Base-by-base conservation (phyloP, 768 basidiomycete species). In the Psilocybe tampanensis region DNA sequence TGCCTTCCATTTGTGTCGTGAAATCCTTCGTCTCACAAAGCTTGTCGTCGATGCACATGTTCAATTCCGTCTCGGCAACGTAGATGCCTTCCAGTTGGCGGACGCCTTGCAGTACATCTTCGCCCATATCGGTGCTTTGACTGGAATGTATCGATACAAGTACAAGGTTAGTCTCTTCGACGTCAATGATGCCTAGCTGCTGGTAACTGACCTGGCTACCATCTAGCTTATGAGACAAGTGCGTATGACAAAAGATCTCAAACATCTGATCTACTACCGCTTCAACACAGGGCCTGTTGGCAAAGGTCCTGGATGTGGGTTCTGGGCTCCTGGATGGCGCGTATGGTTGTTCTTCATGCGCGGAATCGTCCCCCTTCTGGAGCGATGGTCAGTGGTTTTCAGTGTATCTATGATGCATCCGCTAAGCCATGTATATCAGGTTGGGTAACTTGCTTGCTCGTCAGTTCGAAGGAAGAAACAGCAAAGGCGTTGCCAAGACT, bases 341-440 rank as follows among this genome's bases (percentile, higher is more conserved):
- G 97, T 99, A 18, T 99, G 97, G 97, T 75, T 99, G 54, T 99
- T 98, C 80, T 99, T 99, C 82, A 92, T 99, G 88, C 88, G 97
- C 55, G 97, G 97, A 54, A 98, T 99, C 64, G 96, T 98, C 0
- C 97, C 97, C 11, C 84, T 99, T 17, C 84, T 99, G 12, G 96
- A 99, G 73, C 80, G 96, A 74, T 99, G 97, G 96, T 85, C 42
- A 43, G 77, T 72, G 7, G 18, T 21, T 21, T 23, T 54, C 15
- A 32, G n/a, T 43, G 32, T 56, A 21, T 17, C 13, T 45, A 23
- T 18, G n/a, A 33, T 19, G 58, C 1, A 29, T 36, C 21, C 47
- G 13, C 15, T 8, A 55, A 22, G 34, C 26, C 51, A 58, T 24
- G 26, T 18, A 2, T 48, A 39, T 59, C 39, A 86, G 85, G 86